Percentiles rank a stretch among this genome's conserved stretches.
These are phyloP conservation scores for Orbilia javanica DNA, from an alignment of 2,329 filamentous ascomycete genomes.

Conservation along the genomic window DNA sequence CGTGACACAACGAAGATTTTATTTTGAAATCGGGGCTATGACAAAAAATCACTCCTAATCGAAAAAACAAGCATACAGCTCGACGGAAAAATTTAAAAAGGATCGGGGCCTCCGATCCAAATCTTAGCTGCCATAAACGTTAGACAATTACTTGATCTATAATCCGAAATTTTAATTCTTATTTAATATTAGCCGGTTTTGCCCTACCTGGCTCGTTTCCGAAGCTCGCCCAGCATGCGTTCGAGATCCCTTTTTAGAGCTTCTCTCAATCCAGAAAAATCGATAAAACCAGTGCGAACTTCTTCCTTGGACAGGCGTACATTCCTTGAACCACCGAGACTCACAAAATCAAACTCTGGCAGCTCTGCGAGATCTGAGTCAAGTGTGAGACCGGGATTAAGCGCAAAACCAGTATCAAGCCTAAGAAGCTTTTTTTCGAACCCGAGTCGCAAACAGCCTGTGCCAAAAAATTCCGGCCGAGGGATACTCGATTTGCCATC, in stretches of 20 bases:
- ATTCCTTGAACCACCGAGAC: slow-evolving; percentile 12
- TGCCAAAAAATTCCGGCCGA: not conserved
- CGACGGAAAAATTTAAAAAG: not conserved
- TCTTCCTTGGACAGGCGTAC: slow-evolving; percentile 16
- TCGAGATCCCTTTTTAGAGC: slow-evolving; percentile 25
- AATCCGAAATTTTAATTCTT: not conserved
- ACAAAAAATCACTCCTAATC: not conserved
- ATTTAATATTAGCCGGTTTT: not conserved
- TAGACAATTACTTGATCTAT: not conserved
- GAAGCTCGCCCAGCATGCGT: slow-evolving; percentile 7
- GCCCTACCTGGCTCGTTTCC: too few relatives aligned
- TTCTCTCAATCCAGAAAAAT: slow-evolving; percentile 13
- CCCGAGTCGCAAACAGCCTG: not conserved
- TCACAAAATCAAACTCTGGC: not conserved
- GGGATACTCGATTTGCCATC: slow-evolving; percentile 26
- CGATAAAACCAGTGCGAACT: slow-evolving; percentile 4
- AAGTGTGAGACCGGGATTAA: not conserved
- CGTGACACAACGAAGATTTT: slow-evolving; percentile 13
- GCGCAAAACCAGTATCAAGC: not conserved
- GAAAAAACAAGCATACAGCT: not conserved
- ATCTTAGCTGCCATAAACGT: not conserved
- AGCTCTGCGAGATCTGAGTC: not conserved
- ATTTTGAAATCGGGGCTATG: slow-evolving; percentile 19
- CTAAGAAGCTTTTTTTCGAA: slow-evolving; percentile 25
- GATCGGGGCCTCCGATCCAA: not conserved